Percentiles rank a stretch among this genome's conserved stretches.
These are phyloP conservation scores for Tolypocladium album DNA, from an alignment of 2,329 filamentous ascomycete genomes.

Conservation along the genomic window DNA sequence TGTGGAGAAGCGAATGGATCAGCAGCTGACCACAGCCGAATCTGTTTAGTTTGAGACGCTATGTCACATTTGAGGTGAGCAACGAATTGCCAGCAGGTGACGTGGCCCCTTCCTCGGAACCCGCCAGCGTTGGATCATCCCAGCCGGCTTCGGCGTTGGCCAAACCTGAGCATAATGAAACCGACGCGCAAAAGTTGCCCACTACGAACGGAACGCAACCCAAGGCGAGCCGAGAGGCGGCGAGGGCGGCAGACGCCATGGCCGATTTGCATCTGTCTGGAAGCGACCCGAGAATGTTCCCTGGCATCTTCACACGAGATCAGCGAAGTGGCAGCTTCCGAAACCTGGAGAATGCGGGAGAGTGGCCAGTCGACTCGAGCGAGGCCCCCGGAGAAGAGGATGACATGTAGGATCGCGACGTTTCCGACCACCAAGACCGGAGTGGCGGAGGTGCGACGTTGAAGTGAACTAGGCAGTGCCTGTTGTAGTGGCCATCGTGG, in stretches of 20 bases:
- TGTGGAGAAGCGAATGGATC: neutral
- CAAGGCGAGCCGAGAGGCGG: conserved; percentile 17
- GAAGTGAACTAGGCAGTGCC: neutral
- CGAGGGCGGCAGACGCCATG: conserved; percentile 26
- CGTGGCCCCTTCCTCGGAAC: conserved; percentile 3
- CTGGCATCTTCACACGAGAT: conserved; percentile 52
- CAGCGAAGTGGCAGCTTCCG: conserved; percentile 30
- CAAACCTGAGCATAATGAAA: neutral
- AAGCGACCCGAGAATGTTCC: conserved; percentile 59
- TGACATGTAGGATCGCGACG: neutral
- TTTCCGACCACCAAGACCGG: neutral
- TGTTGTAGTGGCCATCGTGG: neutral
- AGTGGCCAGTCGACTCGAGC: conserved; percentile 10
- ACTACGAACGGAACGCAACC: neutral
- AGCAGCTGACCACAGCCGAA: neutral
- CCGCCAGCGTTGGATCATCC: neutral
- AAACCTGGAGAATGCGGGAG: conserved; percentile 14
- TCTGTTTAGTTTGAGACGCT: conserved; percentile 28
- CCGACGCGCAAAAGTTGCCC: neutral
- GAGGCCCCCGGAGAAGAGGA: conserved; percentile 7
- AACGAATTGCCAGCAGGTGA: conserved; percentile 9
- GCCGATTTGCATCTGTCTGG: conserved; percentile 39
- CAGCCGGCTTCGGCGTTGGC: neutral
- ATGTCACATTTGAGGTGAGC: conserved; percentile 24
- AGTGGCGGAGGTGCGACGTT: neutral